A percentile compares a stretch with the other conserved stretches of the same genome.
Conservation (phyloP, 2,329 filamentous ascomycete species). For the Neonectria punicea region DNA sequence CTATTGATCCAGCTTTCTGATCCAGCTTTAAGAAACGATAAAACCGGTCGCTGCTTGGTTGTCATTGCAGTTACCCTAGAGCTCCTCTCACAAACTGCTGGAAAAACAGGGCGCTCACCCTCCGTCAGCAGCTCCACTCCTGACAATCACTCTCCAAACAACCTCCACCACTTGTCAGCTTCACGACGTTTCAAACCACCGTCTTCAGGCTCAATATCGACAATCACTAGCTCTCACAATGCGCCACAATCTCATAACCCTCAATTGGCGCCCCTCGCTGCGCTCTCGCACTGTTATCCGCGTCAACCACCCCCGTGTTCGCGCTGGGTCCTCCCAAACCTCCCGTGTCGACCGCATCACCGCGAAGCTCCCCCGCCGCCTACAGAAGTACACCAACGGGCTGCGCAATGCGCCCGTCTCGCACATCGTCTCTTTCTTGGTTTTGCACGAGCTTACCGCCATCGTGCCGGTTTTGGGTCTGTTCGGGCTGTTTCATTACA, state of each 20-base stretch:
- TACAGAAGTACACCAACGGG: constrained; percentile 75
- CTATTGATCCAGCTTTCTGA: neutral
- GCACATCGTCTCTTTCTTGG: constrained; percentile 85
- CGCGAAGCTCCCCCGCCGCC: constrained; percentile 68
- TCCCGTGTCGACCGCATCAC: constrained; percentile 59
- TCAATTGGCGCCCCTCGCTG: constrained; percentile 38
- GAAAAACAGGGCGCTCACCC: neutral
- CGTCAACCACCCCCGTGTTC: constrained; percentile 23
- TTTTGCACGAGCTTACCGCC: constrained; percentile 93
- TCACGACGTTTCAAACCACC: neutral
- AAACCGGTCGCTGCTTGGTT: neutral
- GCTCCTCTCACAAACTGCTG: neutral
- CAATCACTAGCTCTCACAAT: constrained; percentile 25
- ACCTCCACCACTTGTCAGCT: neutral
- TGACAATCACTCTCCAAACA: neutral
- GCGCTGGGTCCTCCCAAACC: constrained; percentile 44
- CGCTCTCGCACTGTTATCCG: constrained; percentile 21
- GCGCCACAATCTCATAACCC: constrained; percentile 36
- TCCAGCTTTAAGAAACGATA: neutral
- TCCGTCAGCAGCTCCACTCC: constrained; percentile 3
- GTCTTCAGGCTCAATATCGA: neutral
- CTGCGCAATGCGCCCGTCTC: constrained; percentile 82
- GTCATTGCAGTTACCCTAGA: constrained; percentile 5
- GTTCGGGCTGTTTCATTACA: constrained; percentile 82
- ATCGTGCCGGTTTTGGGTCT: constrained; percentile 81